Percentiles rank a stretch among this genome's conserved stretches.
phyloP scores from a whole-genome alignment of 352 stramenopile genomes.

The Bremia lactucae region DNA sequence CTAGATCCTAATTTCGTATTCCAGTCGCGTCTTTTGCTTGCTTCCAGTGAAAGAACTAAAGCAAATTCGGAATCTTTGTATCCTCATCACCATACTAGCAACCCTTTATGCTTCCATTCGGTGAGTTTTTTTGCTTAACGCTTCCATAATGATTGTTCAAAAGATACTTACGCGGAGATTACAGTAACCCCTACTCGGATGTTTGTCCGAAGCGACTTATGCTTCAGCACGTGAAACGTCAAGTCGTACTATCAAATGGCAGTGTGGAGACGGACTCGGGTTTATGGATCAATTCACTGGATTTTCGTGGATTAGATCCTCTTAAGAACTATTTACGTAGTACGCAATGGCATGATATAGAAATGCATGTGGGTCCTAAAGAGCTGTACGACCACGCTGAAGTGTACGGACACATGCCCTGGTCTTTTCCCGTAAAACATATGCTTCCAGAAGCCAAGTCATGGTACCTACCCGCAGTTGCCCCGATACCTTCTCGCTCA shows the following conservation, averaged over 20 bases:
- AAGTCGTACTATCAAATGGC: conserved; percentile 34
- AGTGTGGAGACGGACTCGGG: conserved; percentile 42
- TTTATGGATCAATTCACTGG: conserved; percentile 61
- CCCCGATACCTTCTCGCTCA: conserved; percentile 17
- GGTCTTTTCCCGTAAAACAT: conserved; percentile 42
- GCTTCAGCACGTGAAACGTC: conserved; percentile 57
- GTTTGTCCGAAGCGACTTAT: conserved; percentile 57
- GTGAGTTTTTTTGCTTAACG: conserved; percentile 22
- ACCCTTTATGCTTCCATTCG: conserved; percentile 38
- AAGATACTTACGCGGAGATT: too few relatives aligned
- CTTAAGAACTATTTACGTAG: conserved; percentile 31
- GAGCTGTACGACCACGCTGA: conserved; percentile 37
- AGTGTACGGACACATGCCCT: conserved; percentile 69
- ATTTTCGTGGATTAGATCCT: conserved; percentile 49
- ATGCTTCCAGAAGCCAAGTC: conserved; percentile 58
- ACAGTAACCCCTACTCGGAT: conserved; percentile 67
- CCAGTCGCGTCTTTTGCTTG: conserved; percentile 64
- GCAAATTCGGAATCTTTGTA: conserved; percentile 26
- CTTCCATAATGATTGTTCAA: not conserved
- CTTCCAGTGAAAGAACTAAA: conserved; percentile 32
- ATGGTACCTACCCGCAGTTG: conserved; percentile 47
- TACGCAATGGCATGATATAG: conserved; percentile 42
- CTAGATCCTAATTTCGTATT: conserved; percentile 43
- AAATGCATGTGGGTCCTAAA: conserved; percentile 20
- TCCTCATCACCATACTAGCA: conserved; percentile 24